Conservation (phyloP, 805 yeast genomes). For the Zygosaccharomyces bailii region DNA sequence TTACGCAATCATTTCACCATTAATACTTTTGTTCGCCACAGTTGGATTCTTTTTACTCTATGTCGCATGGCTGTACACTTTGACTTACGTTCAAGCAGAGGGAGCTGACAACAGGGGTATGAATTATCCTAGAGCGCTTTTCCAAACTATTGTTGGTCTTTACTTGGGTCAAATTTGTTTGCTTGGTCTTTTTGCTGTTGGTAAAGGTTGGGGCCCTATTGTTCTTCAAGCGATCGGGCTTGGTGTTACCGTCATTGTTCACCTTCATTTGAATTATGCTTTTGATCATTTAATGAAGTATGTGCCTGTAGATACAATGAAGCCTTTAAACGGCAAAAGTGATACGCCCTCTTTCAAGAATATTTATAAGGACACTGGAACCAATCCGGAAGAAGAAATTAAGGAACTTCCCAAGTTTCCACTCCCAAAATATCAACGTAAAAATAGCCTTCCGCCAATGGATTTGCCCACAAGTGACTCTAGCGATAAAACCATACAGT, state of each 20-base stretch:
- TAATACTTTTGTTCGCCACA: constrained; percentile 70
- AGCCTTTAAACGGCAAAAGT: constrained; percentile 66
- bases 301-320: constrained; percentile 71
- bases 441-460: constrained; percentile 1
- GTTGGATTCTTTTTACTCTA: constrained; percentile 69
- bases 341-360: constrained; percentile 52
- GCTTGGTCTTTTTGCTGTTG: constrained; percentile 81
- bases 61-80: constrained; percentile 74
- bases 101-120: constrained; percentile 74
- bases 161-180: constrained; percentile 85
- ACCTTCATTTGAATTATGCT: constrained; percentile 59
- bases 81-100: constrained; percentile 65
- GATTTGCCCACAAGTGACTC: constrained; percentile 10
- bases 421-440: constrained; percentile 27
- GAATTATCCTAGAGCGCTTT: constrained; percentile 83
- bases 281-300: constrained; percentile 57
- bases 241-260: constrained; percentile 64
- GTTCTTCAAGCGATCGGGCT: constrained; percentile 67
- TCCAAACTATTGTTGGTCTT: constrained; percentile 83
- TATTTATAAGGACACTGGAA: constrained; percentile 29
- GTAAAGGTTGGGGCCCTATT: constrained; percentile 94
- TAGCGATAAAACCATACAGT: constrained; percentile 13
- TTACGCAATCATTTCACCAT: constrained; percentile 73
- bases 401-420: constrained; percentile 34
- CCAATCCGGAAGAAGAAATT: constrained; percentile 17